These are phyloP conservation scores for Globisporangium viniferum DNA, from an alignment of 352 stramenopile species.

Conservation along the genomic window DNA sequence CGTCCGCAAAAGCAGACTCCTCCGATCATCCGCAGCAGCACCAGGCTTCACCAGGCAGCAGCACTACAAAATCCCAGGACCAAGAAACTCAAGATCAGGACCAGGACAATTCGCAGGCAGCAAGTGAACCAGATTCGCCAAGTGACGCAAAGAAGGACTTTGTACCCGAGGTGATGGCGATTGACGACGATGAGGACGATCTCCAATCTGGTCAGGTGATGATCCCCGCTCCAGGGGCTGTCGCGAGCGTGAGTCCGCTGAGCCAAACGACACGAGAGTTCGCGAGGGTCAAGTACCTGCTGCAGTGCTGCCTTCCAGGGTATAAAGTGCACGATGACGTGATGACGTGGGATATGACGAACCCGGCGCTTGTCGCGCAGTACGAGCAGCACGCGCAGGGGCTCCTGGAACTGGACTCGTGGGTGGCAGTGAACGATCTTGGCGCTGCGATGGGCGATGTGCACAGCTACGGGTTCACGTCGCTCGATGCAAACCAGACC, in stretches of 20 bases:
- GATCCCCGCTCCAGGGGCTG: slow-evolving; percentile 29
- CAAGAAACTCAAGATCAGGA: background rate
- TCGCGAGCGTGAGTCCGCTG: slow-evolving; percentile 49
- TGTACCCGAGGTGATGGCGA: background rate
- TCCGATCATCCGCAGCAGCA: background rate
- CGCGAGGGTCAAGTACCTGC: slow-evolving; percentile 56
- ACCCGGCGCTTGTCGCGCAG: slow-evolving; percentile 46
- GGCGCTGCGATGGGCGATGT: slow-evolving; percentile 52
- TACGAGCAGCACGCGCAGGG: slow-evolving; percentile 50
- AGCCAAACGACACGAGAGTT: slow-evolving; percentile 51
- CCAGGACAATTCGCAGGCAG: background rate
- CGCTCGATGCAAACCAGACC: slow-evolving; percentile 35
- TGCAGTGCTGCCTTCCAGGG: slow-evolving; percentile 56
- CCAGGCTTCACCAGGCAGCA: background rate
- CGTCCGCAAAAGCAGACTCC: slow-evolving; percentile 1
- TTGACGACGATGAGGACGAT: slow-evolving; percentile 17
- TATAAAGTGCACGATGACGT: slow-evolving; percentile 56
- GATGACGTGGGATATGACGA: slow-evolving; percentile 72
- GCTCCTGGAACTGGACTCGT: slow-evolving; percentile 70
- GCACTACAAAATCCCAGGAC: background rate
- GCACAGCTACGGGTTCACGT: slow-evolving; percentile 51
- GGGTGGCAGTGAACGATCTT: slow-evolving; percentile 68
- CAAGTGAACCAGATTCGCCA: background rate
- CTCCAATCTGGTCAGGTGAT: slow-evolving; percentile 12
- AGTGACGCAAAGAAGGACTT: background rate